Evolutionary conservation across 2,329 filamentous ascomycete species (phyloP), one percentile per base, ranked within the genome.

Genomic region (Exophiala calicioides): DNA sequence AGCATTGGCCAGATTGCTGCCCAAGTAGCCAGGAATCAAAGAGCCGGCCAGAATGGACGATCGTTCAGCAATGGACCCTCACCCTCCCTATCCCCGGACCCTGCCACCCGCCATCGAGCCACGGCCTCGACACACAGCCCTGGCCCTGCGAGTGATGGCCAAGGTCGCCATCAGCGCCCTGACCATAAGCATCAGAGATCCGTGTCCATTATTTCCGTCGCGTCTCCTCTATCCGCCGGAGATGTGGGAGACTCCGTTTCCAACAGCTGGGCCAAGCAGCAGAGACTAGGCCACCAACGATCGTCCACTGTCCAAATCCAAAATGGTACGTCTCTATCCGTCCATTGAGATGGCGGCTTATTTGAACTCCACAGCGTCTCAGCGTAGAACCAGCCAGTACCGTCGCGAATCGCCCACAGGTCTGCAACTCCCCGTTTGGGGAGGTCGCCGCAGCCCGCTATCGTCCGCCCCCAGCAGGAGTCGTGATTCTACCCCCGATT

Each of bases 201-300:
- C 3, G 77, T 93, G 21, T 93, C 88, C 13, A 91, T 93, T 54
- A 81, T 91, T 34, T 91, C 88, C 7, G 80, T 91, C 58, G 85
- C 84, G 3, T 56, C 57, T 30, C 52, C 53, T 3, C 34, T 50
- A 3, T 27, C 40, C 12, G 21, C 30, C 15, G 40, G 33, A 3
- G 50, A 53, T 26, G 23, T 52, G 8, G 44, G 31, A 23, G 37
- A 44, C 7, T 10, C 19, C 3, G 30, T 40, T 2, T 5, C 21
- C 16, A 18, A 31, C 21, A 44, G 51, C 41, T 44, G 51, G 51
- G 47, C 41, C 10, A 49, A 40, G 26, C 48, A 48, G 18, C 49
- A 52, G 35, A 46, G 44, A 37, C 29, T 46, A 8, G 36, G 48
- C 24, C 57, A 59, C 42, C 47, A 55, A 21, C 51, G 57, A 29